phyloP scores from a whole-genome alignment of 2,329 filamentous ascomycete genomes.

The Trichoderma cornu-damae region DNA sequence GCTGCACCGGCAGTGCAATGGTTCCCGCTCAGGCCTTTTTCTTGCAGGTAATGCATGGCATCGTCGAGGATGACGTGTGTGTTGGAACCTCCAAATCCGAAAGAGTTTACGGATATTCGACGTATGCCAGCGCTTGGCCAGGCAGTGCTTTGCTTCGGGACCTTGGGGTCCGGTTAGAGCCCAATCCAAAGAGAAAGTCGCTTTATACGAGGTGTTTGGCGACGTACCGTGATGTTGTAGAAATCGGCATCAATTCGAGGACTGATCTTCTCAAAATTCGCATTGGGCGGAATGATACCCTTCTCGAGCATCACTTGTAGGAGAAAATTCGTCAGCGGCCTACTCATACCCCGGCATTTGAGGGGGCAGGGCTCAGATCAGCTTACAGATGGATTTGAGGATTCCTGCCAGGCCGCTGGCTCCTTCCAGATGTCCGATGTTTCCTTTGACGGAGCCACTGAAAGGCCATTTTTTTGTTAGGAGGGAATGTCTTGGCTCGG shows the following conservation, averaged over 20 bases:
- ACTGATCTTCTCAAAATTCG: constrained; percentile 8
- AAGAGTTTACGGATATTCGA: constrained; percentile 42
- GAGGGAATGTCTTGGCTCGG: too few species aligned
- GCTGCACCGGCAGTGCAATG: not conserved
- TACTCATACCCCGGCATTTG: too few species aligned
- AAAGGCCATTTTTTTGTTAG: too few species aligned
- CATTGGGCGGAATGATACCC: not conserved
- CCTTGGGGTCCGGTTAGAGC: too few species aligned
- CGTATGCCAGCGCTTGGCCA: constrained; percentile 36
- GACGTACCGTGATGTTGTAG: constrained; percentile 17
- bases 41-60: constrained; percentile 7
- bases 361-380: too few species aligned
- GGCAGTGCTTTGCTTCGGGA: too few species aligned
- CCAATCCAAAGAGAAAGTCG: too few species aligned
- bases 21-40: not conserved
- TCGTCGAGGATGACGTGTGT: constrained; percentile 40
- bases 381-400: constrained; percentile 11
- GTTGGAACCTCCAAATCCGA: constrained; percentile 47
- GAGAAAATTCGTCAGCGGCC: too few species aligned
- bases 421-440: constrained; percentile 22
- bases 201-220: too few species aligned
- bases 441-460: constrained; percentile 20
- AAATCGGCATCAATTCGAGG: constrained; percentile 13
- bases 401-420: constrained; percentile 20
- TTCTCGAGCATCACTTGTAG: constrained; percentile 10